phyloP scores from a whole-genome alignment of 768 basidiomycete genomes.

The Mycena rosella region DNA sequence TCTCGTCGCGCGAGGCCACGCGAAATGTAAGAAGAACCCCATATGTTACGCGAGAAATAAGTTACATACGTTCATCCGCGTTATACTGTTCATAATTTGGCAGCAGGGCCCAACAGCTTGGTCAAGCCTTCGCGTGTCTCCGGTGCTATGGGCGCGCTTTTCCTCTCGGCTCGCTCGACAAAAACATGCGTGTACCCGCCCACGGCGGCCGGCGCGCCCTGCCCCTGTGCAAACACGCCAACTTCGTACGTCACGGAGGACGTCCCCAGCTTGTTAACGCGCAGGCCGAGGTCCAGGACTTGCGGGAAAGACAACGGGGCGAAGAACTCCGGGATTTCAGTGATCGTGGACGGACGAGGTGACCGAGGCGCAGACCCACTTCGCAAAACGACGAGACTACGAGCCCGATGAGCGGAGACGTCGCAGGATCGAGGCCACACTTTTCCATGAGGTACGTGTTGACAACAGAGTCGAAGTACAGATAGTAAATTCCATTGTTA shows the following conservation, averaged over 20 bases:
- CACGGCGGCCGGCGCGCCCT: constrained; percentile 56
- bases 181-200: constrained; percentile 88
- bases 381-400: constrained; percentile 85
- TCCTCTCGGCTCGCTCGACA: constrained; percentile 71
- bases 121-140: constrained; percentile 61
- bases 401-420: constrained; percentile 73
- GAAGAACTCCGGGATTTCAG: constrained; percentile 65
- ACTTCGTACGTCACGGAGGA: constrained; percentile 87
- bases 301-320: constrained; percentile 80
- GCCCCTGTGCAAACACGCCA: constrained; percentile 73
- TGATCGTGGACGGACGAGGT: background rate
- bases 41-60: background rate
- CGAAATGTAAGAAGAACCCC: no score
- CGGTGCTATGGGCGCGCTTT: constrained; percentile 62
- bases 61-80: background rate
- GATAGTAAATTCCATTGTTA: constrained; percentile 87
- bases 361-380: constrained; percentile 51
- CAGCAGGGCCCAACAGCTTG: constrained; percentile 46
- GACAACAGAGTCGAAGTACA: constrained; percentile 85
- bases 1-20: no score
- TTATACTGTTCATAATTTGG: constrained; percentile 39
- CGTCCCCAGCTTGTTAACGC: constrained; percentile 74
- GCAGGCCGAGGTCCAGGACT: constrained; percentile 75
- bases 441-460: constrained; percentile 82
- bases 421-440: constrained; percentile 67